Base-by-base conservation (phyloP, 1,139 yeast genomes). In the Blastobotrys buckinghamii region DNA sequence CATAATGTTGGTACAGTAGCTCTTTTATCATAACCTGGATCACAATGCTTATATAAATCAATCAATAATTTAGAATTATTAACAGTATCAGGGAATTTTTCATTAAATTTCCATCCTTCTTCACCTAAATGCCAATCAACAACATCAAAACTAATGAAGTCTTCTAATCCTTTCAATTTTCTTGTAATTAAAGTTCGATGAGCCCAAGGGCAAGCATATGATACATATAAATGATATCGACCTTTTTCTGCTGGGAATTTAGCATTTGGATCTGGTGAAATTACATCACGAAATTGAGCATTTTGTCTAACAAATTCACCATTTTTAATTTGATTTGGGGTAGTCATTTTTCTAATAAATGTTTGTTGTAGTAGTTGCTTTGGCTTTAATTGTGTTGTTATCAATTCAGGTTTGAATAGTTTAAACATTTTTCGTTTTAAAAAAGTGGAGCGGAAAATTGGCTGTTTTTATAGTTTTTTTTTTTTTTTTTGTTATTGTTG, bases 181-280 rank as follows among this genome's bases (percentile, higher is more conserved):
- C 97, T 72, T 7, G 84, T 75, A 51, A 89, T 82, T 56, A 90
- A 72, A 0, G 94, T 80, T 54, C 97, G 77, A 63, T 88, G 96
- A 1, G 97, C 97, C 88, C 96, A 90, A 3, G 97, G 97, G 68
- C 97, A 90, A 1, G 96, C 96, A 47, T 74, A 71, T 0, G 94
- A 83, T 19, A 89, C 95, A 60, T 87, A 90, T 52, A 90, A 76
- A 68, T 90, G 96, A 65, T 90, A 90, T 59, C 97, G 76, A 53
- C 79, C 79, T 45, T 77, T 75, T 61, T 87, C 97, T 0, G 96
- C 85, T 16, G 81, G 72, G 61, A 81, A 84, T 53, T 75, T 69
- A 40, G 84, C 76, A 12, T 82, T 82, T 1, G 82, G 77, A 44
- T 77, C 77, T 20, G 73, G 55, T 1, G 87, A 78, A 52, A 89